These are phyloP conservation scores for Neopestalotiopsis rosae DNA, from an alignment of 2,329 filamentous ascomycete species.

Conservation along the genomic window DNA sequence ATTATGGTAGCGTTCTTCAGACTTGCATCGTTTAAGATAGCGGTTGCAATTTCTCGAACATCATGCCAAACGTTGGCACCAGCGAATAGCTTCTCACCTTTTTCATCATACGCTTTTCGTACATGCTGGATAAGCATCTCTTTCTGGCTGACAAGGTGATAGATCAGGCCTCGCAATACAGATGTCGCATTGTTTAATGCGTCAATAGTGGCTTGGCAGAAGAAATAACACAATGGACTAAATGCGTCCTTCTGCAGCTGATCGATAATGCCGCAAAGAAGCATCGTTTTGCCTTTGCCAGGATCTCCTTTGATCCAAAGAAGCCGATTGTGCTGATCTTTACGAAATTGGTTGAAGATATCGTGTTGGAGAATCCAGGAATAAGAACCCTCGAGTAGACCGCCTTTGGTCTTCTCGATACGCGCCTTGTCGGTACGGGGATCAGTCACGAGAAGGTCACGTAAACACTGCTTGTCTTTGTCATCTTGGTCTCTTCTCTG, in stretches of 20 bases:
- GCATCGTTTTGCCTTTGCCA: constrained; percentile 44
- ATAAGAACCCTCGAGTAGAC: constrained; percentile 35
- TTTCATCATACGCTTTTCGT: constrained; percentile 35
- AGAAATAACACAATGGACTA: constrained; percentile 33
- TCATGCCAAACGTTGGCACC: constrained; percentile 44
- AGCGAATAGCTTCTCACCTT: constrained; percentile 39
- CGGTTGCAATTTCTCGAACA: constrained; percentile 43
- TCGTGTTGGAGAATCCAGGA: constrained; percentile 38
- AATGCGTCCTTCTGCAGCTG: constrained; percentile 24
- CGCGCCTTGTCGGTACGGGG: constrained; percentile 26
- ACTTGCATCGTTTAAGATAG: constrained; percentile 44
- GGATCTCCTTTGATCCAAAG: constrained; percentile 39
- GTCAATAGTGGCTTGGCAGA: constrained; percentile 38
- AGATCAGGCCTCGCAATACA: constrained; percentile 38
- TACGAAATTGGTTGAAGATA: constrained; percentile 33
- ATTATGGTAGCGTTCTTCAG: constrained; percentile 41
- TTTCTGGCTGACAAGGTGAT: constrained; percentile 32
- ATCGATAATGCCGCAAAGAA: constrained; percentile 35
- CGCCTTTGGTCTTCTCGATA: constrained; percentile 30
- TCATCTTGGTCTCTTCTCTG: background rate
- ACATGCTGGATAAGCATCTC: constrained; percentile 40
- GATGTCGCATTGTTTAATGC: constrained; percentile 34
- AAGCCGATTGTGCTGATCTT: constrained; percentile 23
- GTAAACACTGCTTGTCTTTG: constrained; percentile 22
- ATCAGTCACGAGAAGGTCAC: constrained; percentile 22